Evolutionary conservation across 441 rosid species (phyloP), one percentile per base, ranked within the genome.

Genomic region (Euphorbia schlechtendalii): DNA sequence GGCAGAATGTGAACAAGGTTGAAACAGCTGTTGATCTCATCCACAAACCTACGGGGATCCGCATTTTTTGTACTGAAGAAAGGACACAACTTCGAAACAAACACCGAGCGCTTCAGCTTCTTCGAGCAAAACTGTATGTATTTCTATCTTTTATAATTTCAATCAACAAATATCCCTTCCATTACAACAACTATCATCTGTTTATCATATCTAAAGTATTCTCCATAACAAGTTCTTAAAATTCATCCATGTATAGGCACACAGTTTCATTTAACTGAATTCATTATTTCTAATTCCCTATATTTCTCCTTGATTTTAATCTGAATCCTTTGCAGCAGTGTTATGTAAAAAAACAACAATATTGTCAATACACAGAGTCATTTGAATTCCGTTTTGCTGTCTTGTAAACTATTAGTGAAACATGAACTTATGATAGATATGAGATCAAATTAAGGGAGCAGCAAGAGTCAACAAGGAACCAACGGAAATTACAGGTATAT

Each of bases 1-100:
- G 97, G 55, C 96, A 90, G 76, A 93, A 93, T 80, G 99, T 88
- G 66, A 93, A 87, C 84, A 88, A 90, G 83, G 99, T 93, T 65
- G 99, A 93, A 84, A 93, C 97, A 43, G 97, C 97, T 36, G 82
- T 86, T 71, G 96, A 93, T 84, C 87, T 93, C 73, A 30, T 90
- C 74, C 93, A 93, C 65, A 93, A 93, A 77, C 96, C 97, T 69
- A 82, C 93, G 0, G 96, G 97, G 70, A 90, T 93, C 59, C 92
- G 96, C 74, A 90, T 93, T 66, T 90, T 93, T 75, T 93, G 98
- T 70, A 88, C 96, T 13, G 97, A 90, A 77, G 96, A 93, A 73
- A 88, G 97, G 78, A 84, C 96, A 67, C 97, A 93, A 73, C 67
- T 86, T 71, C 81, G 76, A 59, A 93, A 90, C 78, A 90, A 74